Conservation (phyloP, 2,329 filamentous ascomycete species). For the Fusarium ambrosium region DNA sequence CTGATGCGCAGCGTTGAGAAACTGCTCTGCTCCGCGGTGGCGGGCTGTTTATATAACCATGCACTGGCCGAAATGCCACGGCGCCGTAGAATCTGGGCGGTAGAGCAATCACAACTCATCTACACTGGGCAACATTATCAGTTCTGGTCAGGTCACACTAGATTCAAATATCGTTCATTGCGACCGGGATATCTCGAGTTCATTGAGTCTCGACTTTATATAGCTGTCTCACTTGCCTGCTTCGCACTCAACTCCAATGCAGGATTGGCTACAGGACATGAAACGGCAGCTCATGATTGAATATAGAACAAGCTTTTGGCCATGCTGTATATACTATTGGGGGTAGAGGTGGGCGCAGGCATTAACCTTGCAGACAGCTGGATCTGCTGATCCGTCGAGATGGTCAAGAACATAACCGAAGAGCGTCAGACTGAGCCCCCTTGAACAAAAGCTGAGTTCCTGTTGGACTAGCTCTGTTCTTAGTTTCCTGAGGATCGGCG, state of each 20-base stretch:
- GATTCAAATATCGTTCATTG: neutral
- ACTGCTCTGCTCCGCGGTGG: neutral
- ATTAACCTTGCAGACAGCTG: neutral
- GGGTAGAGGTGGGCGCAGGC: neutral
- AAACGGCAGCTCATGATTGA: neutral
- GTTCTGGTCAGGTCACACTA: neutral
- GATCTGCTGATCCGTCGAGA: neutral
- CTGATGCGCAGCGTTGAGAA: neutral
- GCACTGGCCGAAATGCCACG: neutral
- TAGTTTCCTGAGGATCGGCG: neutral
- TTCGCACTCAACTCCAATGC: neutral
- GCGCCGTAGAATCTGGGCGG: neutral
- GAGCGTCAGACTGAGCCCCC: neutral
- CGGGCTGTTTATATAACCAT: too few relatives aligned
- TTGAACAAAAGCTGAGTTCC: neutral
- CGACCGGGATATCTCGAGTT: neutral
- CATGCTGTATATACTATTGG: neutral
- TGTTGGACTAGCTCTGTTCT: neutral
- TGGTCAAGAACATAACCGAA: neutral
- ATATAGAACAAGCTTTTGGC: neutral
- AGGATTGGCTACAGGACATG: too few relatives aligned
- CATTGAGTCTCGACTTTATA: neutral
- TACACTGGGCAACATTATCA: neutral
- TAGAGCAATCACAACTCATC: neutral
- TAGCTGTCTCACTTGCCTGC: neutral